Conservation (phyloP, 352 stramenopile genomes). For the Pythium insidiosum region DNA sequence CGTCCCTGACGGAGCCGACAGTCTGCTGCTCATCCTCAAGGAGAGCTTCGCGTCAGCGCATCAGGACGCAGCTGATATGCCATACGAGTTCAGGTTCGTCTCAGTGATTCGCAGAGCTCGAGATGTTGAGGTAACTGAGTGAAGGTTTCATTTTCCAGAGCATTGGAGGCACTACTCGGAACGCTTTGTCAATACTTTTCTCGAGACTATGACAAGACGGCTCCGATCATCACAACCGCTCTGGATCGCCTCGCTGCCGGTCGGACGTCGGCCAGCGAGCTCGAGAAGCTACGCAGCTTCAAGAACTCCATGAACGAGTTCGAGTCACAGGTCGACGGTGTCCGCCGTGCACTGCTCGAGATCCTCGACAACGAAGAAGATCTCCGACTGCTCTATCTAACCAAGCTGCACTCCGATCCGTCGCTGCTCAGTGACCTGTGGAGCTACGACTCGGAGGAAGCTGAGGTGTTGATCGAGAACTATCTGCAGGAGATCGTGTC, state of each 20-base stretch:
- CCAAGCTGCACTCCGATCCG: constrained; percentile 47
- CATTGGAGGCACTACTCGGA: constrained; percentile 25
- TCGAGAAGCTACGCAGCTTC: constrained; percentile 55
- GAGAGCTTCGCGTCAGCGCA: constrained; percentile 43
- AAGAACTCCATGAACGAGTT: constrained; percentile 80
- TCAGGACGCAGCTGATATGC: constrained; percentile 34
- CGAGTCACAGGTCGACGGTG: constrained; percentile 45
- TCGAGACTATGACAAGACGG: constrained; percentile 27
- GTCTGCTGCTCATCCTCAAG: constrained; percentile 50
- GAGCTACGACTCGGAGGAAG: constrained; percentile 67
- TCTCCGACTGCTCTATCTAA: constrained; percentile 56
- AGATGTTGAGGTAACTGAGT: not conserved
- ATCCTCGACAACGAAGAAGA: constrained; percentile 69
- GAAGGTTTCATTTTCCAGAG: constrained; percentile 1
- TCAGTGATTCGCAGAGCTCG: not conserved
- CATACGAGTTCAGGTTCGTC: constrained; percentile 68
- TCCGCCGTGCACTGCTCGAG: constrained; percentile 58
- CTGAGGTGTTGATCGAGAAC: constrained; percentile 68
- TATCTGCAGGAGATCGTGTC: constrained; percentile 80
- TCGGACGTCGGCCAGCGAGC: constrained; percentile 27
- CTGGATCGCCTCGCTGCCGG: constrained; percentile 36
- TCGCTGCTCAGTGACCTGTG: constrained; percentile 37
- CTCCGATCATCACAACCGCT: constrained; percentile 26
- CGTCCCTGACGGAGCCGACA: constrained; percentile 36
- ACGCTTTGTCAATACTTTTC: constrained; percentile 41